Percentiles rank a stretch among this genome's conserved stretches.
phyloP scores from a whole-genome alignment of 106 monocot genomes.

The Dendrobium huoshanense region DNA sequence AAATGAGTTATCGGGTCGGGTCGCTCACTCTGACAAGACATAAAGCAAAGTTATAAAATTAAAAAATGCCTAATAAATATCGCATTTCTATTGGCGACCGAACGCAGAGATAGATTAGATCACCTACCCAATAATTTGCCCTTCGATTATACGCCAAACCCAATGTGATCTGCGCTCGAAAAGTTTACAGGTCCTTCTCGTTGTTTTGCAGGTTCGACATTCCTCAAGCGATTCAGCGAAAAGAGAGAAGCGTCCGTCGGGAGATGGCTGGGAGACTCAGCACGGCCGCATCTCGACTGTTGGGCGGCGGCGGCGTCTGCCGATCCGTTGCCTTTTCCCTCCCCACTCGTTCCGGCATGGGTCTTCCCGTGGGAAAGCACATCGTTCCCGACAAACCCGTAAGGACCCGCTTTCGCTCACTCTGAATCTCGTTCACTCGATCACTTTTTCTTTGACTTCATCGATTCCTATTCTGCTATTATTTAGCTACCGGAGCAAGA shows the following conservation, averaged over 20 bases:
- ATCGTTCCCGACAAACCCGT: slow-evolving; percentile 85
- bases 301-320: slow-evolving; percentile 48
- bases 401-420: background rate
- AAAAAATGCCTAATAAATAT: too few species aligned
- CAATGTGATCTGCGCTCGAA: too few species aligned
- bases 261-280: slow-evolving; percentile 66
- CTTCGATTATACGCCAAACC: too few species aligned
- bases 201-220: too few species aligned
- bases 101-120: too few species aligned
- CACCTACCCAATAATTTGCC: too few species aligned
- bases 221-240: background rate
- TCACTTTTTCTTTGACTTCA: background rate
- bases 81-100: too few species aligned
- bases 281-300: slow-evolving; percentile 51
- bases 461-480: background rate
- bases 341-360: slow-evolving; percentile 83
- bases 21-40: too few species aligned
- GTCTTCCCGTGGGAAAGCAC: slow-evolving; percentile 85
- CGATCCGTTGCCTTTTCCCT: slow-evolving; percentile 37
- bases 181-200: too few species aligned
- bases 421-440: background rate
- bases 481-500: slow-evolving; percentile 59
- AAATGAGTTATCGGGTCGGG: too few species aligned
- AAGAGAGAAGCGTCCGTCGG: background rate
- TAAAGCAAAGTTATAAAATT: too few species aligned